phyloP scores from a whole-genome alignment of 2,329 filamentous ascomycete species.

The Arthrobotrys musiformis region DNA sequence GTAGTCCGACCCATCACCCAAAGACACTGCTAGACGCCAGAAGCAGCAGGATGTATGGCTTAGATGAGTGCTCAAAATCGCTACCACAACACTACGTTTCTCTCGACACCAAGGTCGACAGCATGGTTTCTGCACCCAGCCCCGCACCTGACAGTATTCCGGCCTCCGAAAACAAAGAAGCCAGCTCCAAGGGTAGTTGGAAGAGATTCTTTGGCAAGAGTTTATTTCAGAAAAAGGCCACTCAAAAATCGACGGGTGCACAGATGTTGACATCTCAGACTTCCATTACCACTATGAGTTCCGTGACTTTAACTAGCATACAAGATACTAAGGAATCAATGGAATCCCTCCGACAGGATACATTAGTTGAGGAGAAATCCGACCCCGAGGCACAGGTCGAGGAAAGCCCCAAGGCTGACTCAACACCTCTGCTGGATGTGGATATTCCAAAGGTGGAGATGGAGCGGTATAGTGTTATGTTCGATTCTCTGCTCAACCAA shows the following conservation, averaged over 20 bases:
- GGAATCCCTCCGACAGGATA: conserved; percentile 30
- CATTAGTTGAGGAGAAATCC: not conserved
- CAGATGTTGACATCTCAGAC: conserved; percentile 53
- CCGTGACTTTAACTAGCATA: conserved; percentile 16
- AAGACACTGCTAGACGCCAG: conserved; percentile 39
- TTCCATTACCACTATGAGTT: conserved; percentile 60
- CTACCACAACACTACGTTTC: conserved; percentile 47
- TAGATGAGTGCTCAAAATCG: conserved; percentile 18
- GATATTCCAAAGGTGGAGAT: conserved; percentile 82
- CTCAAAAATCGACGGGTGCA: conserved; percentile 45
- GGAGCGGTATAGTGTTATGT: conserved; percentile 96
- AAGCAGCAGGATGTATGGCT: conserved; percentile 41
- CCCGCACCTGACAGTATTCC: not conserved
- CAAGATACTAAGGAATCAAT: conserved; percentile 39
- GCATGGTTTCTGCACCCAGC: not conserved
- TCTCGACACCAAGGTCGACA: conserved; percentile 15
- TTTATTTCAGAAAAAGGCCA: conserved; percentile 65
- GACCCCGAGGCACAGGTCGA: conserved; percentile 8
- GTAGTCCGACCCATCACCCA: conserved; percentile 70
- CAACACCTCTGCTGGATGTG: conserved; percentile 69
- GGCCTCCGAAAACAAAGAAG: conserved; percentile 24
- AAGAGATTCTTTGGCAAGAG: conserved; percentile 70
- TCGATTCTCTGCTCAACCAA: conserved; percentile 75
- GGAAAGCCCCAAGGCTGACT: conserved; percentile 9
- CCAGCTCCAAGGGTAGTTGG: conserved; percentile 66